Conservation (phyloP, 768 basidiomycete species). For the Hysterangium stoloniferum region DNA sequence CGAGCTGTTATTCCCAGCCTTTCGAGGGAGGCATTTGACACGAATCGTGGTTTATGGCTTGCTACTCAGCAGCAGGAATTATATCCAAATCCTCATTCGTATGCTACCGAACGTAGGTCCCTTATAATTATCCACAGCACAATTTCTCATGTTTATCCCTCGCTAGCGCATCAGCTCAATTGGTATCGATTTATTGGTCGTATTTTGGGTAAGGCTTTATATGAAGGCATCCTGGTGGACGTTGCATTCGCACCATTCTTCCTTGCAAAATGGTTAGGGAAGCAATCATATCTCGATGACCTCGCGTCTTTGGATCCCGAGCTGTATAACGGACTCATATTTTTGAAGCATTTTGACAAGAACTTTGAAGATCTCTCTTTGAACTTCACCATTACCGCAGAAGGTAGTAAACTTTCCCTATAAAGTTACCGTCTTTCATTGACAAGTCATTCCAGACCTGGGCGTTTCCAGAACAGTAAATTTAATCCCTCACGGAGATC, state of each 20-base stretch:
- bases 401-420: slow-evolving; percentile 43
- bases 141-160: not conserved
- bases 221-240: slow-evolving; percentile 92
- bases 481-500: slow-evolving; percentile 73
- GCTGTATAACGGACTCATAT: slow-evolving; percentile 85
- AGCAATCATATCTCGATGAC: slow-evolving; percentile 89
- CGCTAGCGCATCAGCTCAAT: slow-evolving; percentile 69
- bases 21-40: slow-evolving; percentile 91
- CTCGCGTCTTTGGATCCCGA: slow-evolving; percentile 87
- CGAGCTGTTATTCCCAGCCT: slow-evolving; percentile 36
- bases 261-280: slow-evolving; percentile 90
- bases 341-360: slow-evolving; percentile 85
- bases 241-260: slow-evolving; percentile 96
- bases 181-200: slow-evolving; percentile 95
- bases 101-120: slow-evolving; percentile 75
- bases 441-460: slow-evolving; percentile 48
- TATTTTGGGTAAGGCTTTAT: slow-evolving; percentile 92
- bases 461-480: slow-evolving; percentile 70
- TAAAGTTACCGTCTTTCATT: not conserved
- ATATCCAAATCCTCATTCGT: slow-evolving; percentile 89
- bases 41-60: slow-evolving; percentile 90
- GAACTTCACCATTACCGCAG: slow-evolving; percentile 81
- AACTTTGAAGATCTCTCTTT: slow-evolving; percentile 83
- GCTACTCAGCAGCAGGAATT: slow-evolving; percentile 86
- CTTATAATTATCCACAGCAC: not conserved